Evolutionary conservation across 2,329 filamentous ascomycete species (phyloP).

Genomic region (Fusarium secorum): DNA sequence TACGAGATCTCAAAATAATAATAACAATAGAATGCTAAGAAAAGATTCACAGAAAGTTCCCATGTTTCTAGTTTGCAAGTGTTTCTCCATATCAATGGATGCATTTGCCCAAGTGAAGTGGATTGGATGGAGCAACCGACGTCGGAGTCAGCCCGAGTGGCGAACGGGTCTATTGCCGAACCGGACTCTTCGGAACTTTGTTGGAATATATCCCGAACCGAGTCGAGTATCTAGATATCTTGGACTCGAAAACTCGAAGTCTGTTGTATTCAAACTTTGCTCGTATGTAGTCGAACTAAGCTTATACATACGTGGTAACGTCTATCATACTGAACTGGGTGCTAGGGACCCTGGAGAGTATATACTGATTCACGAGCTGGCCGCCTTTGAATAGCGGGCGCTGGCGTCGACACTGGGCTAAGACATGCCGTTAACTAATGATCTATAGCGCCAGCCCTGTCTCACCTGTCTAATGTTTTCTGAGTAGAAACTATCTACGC

Average conservation of each 20-base stretch:
- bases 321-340: background rate
- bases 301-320: background rate
- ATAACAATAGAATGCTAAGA: background rate
- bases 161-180: constrained; percentile 6
- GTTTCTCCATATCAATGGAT: background rate
- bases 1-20: background rate
- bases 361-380: background rate
- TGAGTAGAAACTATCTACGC: background rate
- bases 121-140: constrained; percentile 1
- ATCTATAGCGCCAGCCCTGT: constrained; percentile 14
- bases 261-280: background rate
- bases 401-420: background rate
- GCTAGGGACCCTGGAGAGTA: background rate
- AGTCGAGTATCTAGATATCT: background rate
- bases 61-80: background rate
- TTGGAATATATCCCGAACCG: background rate
- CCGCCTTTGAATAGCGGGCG: background rate
- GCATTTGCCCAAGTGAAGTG: background rate
- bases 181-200: constrained; percentile 1
- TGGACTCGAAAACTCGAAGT: background rate
- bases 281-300: background rate
- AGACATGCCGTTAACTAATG: background rate
- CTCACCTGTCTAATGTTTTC: background rate
- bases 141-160: constrained; percentile 1
- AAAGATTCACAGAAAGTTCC: background rate